Evolutionary conservation across 192 early-diverging fungal species (phyloP), one percentile per base, ranked within the genome.

Genomic region (Paraglomus brasilianum): DNA sequence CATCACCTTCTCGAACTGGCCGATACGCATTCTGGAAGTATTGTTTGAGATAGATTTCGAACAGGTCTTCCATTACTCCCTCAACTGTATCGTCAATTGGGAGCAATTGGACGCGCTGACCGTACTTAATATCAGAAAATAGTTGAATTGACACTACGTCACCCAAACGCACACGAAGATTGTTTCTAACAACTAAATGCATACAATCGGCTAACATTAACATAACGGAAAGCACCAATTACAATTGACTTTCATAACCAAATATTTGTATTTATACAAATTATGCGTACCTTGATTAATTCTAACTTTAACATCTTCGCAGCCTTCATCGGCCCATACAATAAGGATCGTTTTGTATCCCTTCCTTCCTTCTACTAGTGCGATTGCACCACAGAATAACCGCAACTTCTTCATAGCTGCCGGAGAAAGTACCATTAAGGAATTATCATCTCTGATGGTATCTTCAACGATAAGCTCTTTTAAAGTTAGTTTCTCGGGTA

Each of bases 41-140:
- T 9, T 89, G 91, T 80, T 93, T 93, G 55, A 93, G 82, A 76
- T 86, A 92, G 58, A 89, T 83, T 74, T 93, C 92, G 74, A 93
- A 93, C 72, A 93, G 85, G 77, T 93, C 92, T 42, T 90, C 92
- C 6, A 89, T 87, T 55, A 93, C 75, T 45, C 91, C 92, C 80
- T 93, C 92, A 58, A 93, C 81, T 47, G 92, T 90, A 75, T 93
- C 91, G 77, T 93, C 91, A 52, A 93, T 91, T 47, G 92, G 92
- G 58, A 93, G 79, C 49, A 93, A 87, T 69, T 93, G 91, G 74
- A 93, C 88, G 70, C 89, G 89, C 78, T 87, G 85, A 51, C 92
- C 92, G 79, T 93, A 90, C 80, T 91, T 88, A 82, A 93, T 93
- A 74, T 93, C 92, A 48, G 86, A 75, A 75, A 84, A 89, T 13